Base-by-base conservation (phyloP, 768 basidiomycete species). In the Lanmaoa pseudosensibilis region DNA sequence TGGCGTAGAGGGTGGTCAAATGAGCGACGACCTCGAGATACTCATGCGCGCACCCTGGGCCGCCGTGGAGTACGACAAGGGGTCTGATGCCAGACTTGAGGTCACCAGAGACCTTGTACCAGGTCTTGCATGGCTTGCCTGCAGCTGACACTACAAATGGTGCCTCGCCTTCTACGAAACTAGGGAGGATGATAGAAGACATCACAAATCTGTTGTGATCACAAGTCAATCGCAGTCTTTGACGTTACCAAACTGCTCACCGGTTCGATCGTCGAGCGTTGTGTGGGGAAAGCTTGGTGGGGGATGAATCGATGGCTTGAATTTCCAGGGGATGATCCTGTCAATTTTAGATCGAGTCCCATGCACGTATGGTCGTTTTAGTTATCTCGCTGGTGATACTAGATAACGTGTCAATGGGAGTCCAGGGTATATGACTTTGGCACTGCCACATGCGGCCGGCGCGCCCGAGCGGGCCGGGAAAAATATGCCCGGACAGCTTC, bases 21-120 rank as follows among this genome's bases (percentile, higher is more conserved):
- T 78, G 76, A 38, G 73, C 65, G 57, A 79, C 59, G 37, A 72
- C 57, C 37, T 74, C 67, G 18, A 82, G 65, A 63, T 79, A 79
- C 40, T 73, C 65, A 54, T 78, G 76, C n/a, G 72, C 63, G 5
- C 71, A 59, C 3, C 84, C 82, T 13, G 83, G 83, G 9, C 83
- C 83, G 10, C 82, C 83, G 57, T 85, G 84, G 5, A 84, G 70
- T 3, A 73, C 67, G 52, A 85, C 71, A 46, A 84, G 74, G 18
- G 83, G 82, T 8, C 72, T 68, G 32, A 62, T 52, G 15, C 64
- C 60, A 9, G 68, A 64, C 45, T 65, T 62, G 58, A 81, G 73
- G 59, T 80, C 74, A 38, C 81, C 80, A 53, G 76, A 58, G 58
- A 81, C 57, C 65, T 77, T 79, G 75, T 81, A 83, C 77, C 80